Percentiles rank a stretch among this genome's conserved stretches.
Evolutionary conservation across 2,329 filamentous ascomycete species (phyloP).

Genomic region (Pestalotiopsis sp.): DNA sequence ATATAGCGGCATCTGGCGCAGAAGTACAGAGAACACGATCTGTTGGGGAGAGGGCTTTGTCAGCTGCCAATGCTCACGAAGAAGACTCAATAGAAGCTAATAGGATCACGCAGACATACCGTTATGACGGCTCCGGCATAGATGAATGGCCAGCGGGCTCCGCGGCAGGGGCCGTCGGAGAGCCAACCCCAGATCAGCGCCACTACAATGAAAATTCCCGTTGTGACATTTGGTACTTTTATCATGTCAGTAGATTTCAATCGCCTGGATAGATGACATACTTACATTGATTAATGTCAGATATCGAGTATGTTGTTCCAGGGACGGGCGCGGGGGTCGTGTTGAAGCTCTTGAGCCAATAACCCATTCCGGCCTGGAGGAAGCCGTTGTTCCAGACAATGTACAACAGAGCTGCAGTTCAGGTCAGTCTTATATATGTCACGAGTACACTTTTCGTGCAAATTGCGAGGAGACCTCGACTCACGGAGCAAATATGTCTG

Average conservation of each 20-base stretch:
- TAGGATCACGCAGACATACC: not conserved
- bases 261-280: not conserved
- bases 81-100: no score
- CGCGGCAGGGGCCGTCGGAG: not conserved
- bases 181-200: slow-evolving; percentile 5
- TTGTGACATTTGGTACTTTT: not conserved
- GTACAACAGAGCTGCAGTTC: not conserved
- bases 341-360: slow-evolving; percentile 11
- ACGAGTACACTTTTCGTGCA: no score
- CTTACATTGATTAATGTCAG: slow-evolving; percentile 4
- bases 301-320: not conserved
- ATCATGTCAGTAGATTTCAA: not conserved
- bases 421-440: not conserved
- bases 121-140: not conserved
- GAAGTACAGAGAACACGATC: not conserved
- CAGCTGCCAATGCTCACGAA: not conserved
- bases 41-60: not conserved
- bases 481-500: not conserved
- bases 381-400: slow-evolving; percentile 8
- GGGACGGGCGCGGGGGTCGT: not conserved
- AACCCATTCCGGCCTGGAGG: slow-evolving; percentile 4
- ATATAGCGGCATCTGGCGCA: slow-evolving; percentile 4
- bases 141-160: slow-evolving; percentile 2
- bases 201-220: not conserved
- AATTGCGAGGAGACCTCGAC: not conserved